Evolutionary conservation across 1,284 basidiomycete species (phyloP).

Genomic region (Fomes fomentarius): DNA sequence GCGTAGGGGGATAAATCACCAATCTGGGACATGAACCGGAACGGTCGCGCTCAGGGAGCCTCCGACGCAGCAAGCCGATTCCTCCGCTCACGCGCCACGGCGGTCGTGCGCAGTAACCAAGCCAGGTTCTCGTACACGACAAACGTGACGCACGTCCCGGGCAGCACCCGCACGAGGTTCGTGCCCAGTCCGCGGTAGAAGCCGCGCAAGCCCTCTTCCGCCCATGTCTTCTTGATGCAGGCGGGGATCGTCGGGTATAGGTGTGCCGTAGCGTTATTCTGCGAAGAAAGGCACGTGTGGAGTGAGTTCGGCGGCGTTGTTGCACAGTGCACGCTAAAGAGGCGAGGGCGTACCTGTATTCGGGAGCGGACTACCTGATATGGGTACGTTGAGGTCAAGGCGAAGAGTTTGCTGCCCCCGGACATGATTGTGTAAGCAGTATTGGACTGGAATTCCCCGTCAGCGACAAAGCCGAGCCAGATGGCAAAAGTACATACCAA

Average conservation of each 20-base stretch:
- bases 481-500: conserved; percentile 55
- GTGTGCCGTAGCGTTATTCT: conserved; percentile 66
- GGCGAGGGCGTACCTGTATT: conserved; percentile 69
- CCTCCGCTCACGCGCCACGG: conserved; percentile 37
- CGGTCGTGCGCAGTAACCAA: conserved; percentile 75
- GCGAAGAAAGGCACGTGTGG: neutral
- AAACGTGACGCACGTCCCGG: conserved; percentile 97
- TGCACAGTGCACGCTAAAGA: neutral
- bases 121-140: conserved; percentile 97
- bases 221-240: conserved; percentile 82
- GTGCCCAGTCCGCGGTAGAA: conserved; percentile 97
- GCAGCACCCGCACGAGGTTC: conserved; percentile 95
- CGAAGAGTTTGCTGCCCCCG: conserved; percentile 86
- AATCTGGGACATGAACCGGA: too few species aligned
- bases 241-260: conserved; percentile 83
- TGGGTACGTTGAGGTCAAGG: conserved; percentile 90
- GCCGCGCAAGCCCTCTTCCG: conserved; percentile 78
- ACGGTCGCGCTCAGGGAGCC: neutral
- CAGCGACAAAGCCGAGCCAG: neutral
- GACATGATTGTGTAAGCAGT: conserved; percentile 92
- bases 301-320: neutral
- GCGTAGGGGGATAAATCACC: too few species aligned
- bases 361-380: conserved; percentile 97
- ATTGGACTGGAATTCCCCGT: conserved; percentile 68
- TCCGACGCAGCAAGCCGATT: neutral